phyloP scores from a whole-genome alignment of 768 basidiomycete species.

The Nidularia sp. region DNA sequence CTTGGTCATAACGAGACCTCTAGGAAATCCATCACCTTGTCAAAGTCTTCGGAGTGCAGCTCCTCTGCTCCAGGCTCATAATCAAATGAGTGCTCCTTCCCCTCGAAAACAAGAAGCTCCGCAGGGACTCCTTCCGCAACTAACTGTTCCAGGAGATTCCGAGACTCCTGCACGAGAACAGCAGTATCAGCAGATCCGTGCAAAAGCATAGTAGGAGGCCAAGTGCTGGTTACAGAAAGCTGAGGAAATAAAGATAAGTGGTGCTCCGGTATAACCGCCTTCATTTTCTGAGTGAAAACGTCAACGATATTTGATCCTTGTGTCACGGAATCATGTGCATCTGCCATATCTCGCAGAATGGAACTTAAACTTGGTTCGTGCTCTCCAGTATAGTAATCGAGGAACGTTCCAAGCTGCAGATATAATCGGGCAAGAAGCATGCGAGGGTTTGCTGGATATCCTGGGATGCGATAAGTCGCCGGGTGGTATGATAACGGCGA shows the following conservation, averaged over 20 bases:
- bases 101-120: slow-evolving; percentile 31
- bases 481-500: slow-evolving; percentile 47
- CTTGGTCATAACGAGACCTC: background rate
- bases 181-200: slow-evolving; percentile 48
- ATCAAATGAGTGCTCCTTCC: slow-evolving; percentile 55
- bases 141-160: slow-evolving; percentile 27
- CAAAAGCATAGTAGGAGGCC: slow-evolving; percentile 47
- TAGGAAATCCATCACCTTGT: slow-evolving; percentile 33
- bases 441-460: slow-evolving; percentile 59
- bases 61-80: slow-evolving; percentile 39
- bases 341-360: background rate
- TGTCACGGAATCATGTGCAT: background rate
- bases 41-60: slow-evolving; percentile 18
- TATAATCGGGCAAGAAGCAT: slow-evolving; percentile 56
- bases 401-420: slow-evolving; percentile 49
- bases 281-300: background rate
- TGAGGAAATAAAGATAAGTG: slow-evolving; percentile 45
- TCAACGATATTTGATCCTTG: background rate
- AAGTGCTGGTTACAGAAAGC: slow-evolving; percentile 29
- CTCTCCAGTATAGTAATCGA: slow-evolving; percentile 57
- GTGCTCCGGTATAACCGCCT: slow-evolving; percentile 22
- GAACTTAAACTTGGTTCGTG: slow-evolving; percentile 36
- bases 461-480: slow-evolving; percentile 40
- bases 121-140: slow-evolving; percentile 27
- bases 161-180: slow-evolving; percentile 37